Conservation (phyloP, 768 basidiomycete species). For the Agaricus subrufescens region DNA sequence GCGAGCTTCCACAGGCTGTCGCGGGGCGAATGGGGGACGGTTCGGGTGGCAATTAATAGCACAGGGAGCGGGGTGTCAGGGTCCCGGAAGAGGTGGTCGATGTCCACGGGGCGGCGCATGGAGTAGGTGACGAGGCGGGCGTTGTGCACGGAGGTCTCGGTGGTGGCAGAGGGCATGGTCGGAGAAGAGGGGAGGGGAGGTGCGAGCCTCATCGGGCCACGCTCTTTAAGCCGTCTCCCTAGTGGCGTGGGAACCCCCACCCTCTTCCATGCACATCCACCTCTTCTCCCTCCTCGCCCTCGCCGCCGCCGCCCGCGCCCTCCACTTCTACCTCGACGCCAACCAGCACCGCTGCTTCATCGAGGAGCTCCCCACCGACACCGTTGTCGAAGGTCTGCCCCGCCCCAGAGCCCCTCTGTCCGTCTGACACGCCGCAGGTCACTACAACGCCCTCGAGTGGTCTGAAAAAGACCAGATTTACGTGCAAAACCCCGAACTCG, state of each 20-base stretch:
- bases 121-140: constrained; percentile 3
- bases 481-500: constrained; percentile 66
- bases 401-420: background rate
- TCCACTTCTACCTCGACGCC: constrained; percentile 96
- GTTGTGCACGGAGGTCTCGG: background rate
- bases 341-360: constrained; percentile 94
- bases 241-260: constrained; percentile 11
- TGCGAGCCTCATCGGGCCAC: no score
- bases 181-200: no score
- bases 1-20: constrained; percentile 10
- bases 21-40: constrained; percentile 3
- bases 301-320: constrained; percentile 55
- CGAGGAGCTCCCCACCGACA: constrained; percentile 92
- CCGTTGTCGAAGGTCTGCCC: constrained; percentile 76
- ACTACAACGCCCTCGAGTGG: constrained; percentile 94
- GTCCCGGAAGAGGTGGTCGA: constrained; percentile 9
- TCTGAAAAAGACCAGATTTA: constrained; percentile 67
- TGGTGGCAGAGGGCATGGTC: background rate
- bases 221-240: no score
- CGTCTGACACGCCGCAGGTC: constrained; percentile 46
- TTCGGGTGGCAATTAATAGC: constrained; percentile 4
- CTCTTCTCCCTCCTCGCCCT: constrained; percentile 25
- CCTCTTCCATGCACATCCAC: constrained; percentile 16
- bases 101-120: constrained; percentile 10
- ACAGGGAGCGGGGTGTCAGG: constrained; percentile 5